Base-by-base conservation (phyloP, 352 stramenopile species). In the Globisporangium lucens region DNA sequence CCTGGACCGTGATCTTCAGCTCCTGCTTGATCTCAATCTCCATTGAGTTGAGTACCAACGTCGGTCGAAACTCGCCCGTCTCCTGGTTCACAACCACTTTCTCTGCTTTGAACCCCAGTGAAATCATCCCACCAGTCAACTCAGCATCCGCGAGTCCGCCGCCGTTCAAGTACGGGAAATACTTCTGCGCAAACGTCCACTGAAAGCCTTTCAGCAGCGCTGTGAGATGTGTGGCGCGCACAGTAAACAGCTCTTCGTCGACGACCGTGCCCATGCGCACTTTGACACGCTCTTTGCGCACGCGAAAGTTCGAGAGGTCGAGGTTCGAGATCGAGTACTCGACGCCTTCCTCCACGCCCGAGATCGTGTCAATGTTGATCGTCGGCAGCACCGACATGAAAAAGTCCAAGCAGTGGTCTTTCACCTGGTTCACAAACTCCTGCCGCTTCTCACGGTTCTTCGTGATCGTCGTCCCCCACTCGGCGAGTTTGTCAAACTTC, bases 151-250 rank as follows among this genome's bases (percentile, higher is more conserved):
- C 87, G 30, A 90, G 65, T 0, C 87, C 87, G 8, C 84, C 85
- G 4, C 87, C 87, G 43, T 95, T 87, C n/a, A 91, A 65, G 59
- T 94, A 95, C n/a, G 87, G 87, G 52, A 95, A 95, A 47, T 84
- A 86, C 62, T 92, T 94, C 53, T 95, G 87, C 22, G 83, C 76
- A 72, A 95, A 95, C 8, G 86, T 95, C 87, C 87, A 95, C 56
- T 95, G 66, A 51, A 95, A 91, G 1, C 83, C 80, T 43, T 93
- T 86, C n/a, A 95, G 83, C 10, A 93, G 56, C 9, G 85, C 86
- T 8, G 82, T 94, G 46, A 95, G 65, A 47, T 93, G 80, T 0
- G 84, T 91, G 0, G 87, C 87, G 36, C 82, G 77, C 52, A 95
- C 87, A 3, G 80, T 94, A 29, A 95, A 85, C 3, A 95, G 58